phyloP scores from a whole-genome alignment of 176 grass and related monocot genomes.

The Zoysia japonica region DNA sequence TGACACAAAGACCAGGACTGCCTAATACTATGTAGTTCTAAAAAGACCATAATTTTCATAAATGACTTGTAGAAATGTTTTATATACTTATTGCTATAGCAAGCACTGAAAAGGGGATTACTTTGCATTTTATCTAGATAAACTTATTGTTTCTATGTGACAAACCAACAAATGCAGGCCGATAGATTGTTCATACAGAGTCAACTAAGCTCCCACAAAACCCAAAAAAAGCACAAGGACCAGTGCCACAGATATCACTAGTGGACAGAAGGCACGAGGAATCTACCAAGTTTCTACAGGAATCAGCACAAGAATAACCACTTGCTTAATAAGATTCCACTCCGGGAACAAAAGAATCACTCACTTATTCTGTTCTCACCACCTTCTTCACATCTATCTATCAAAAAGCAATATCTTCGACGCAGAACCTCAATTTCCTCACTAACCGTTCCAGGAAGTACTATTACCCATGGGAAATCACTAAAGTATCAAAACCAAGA shows the following conservation, averaged over 20 bases:
- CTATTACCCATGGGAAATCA: too few relatives aligned
- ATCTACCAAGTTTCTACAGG: neutral
- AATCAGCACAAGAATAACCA: slow-evolving; percentile 32
- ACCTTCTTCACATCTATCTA: neutral
- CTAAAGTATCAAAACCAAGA: neutral
- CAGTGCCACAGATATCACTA: neutral
- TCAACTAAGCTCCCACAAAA: neutral
- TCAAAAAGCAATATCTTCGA: neutral
- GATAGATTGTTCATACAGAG: neutral
- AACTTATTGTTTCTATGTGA: neutral
- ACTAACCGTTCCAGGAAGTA: neutral
- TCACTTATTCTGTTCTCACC: neutral
- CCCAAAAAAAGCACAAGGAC: neutral
- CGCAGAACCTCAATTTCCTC: neutral
- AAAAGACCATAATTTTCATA: neutral
- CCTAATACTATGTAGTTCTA: neutral
- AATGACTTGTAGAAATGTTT: neutral
- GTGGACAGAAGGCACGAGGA: slow-evolving; percentile 24
- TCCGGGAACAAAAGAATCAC: slow-evolving; percentile 1
- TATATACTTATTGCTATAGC: neutral
- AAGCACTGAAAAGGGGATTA: neutral
- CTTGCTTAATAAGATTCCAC: neutral
- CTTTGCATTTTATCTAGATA: neutral
- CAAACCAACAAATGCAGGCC: neutral
- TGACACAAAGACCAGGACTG: neutral